Evolutionary conservation across 2,329 filamentous ascomycete genomes (phyloP).

Genomic region (Hymenotorrendiella dingleyae): DNA sequence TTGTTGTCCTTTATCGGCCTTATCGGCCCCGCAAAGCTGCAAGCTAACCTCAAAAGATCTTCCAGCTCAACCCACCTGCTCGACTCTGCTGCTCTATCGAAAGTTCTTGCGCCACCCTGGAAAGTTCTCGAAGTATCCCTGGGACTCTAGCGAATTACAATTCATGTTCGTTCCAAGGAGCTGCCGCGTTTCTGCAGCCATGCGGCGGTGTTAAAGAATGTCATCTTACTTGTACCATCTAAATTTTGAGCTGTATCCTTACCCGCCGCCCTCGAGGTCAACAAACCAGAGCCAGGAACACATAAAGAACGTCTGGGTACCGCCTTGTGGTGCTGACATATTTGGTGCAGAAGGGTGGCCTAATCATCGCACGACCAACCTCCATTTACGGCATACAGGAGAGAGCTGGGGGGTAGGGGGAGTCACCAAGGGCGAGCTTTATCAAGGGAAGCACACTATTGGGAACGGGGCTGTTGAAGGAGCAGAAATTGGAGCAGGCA

Average conservation of each 20-base stretch:
- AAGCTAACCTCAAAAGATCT: no score
- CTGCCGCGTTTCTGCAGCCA: not conserved
- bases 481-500: not conserved
- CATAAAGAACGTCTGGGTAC: slow-evolving; percentile 41
- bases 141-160: no score
- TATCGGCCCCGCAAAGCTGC: no score
- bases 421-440: not conserved
- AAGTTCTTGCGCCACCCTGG: no score
- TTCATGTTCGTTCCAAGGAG: no score
- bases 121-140: no score
- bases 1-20: not conserved
- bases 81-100: no score
- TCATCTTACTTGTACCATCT: slow-evolving; percentile 56
- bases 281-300: slow-evolving; percentile 4
- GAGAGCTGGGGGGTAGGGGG: not conserved
- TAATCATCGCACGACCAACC: slow-evolving; percentile 11
- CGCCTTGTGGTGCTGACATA: slow-evolving; percentile 42
- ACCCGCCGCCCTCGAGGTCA: slow-evolving; percentile 5
- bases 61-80: no score
- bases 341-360: slow-evolving; percentile 25
- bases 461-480: not conserved
- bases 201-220: slow-evolving; percentile 12
- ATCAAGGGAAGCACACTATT: no score
- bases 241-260: slow-evolving; percentile 57
- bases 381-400: not conserved